A percentile compares a stretch with the other conserved stretches of the same genome.
phyloP scores from a whole-genome alignment of 768 basidiomycete genomes.

The Suillus luteus region DNA sequence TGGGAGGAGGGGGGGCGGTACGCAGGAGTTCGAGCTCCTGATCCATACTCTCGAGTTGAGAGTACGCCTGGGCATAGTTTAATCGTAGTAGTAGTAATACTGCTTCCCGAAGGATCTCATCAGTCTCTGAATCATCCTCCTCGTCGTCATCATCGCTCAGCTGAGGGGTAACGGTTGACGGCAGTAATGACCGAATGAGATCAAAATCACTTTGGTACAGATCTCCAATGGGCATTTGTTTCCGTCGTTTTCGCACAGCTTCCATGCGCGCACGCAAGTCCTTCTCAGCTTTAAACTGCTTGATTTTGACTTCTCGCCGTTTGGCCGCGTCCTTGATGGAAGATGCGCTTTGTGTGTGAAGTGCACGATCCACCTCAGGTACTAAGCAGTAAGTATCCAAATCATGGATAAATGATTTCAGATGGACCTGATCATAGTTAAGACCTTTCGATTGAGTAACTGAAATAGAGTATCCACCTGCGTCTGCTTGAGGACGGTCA shows the following conservation, averaged over 20 bases:
- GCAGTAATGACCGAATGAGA: conserved; percentile 64
- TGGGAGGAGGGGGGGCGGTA: conserved; percentile 49
- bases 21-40: conserved; percentile 75
- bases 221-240: conserved; percentile 39
- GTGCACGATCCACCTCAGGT: conserved; percentile 55
- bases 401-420: conserved; percentile 47
- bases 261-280: conserved; percentile 71
- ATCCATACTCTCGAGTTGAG: conserved; percentile 64
- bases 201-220: conserved; percentile 54
- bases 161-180: conserved; percentile 27
- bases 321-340: conserved; percentile 63
- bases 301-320: conserved; percentile 86
- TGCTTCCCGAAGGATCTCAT: conserved; percentile 67
- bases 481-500: conserved; percentile 53
- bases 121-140: conserved; percentile 57
- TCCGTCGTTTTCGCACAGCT: conserved; percentile 54
- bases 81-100: conserved; percentile 73
- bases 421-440: conserved; percentile 42
- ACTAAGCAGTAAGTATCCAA: conserved; percentile 71
- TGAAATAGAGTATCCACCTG: conserved; percentile 44
- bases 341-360: conserved; percentile 53
- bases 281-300: conserved; percentile 86
- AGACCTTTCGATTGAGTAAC: neutral
- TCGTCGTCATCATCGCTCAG: conserved; percentile 36
- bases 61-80: conserved; percentile 65